A percentile compares a stretch with the other conserved stretches of the same genome.
Conservation (phyloP, 2,329 filamentous ascomycete species). For the Fusarium lateritium region DNA sequence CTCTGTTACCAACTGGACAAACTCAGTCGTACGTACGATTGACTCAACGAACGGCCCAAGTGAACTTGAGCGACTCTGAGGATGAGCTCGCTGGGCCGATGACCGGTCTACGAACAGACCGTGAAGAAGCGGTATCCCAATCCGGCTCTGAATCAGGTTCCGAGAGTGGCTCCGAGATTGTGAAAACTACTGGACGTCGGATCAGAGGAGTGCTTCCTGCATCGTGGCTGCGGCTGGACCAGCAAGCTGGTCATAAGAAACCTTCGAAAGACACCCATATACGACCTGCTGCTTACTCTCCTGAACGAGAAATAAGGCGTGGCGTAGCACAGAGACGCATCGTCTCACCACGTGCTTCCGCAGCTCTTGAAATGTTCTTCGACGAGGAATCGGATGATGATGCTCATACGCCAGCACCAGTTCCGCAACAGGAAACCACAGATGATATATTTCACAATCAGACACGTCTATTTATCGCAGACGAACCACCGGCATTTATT, state of each 20-base stretch:
- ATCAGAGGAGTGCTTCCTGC: conserved; percentile 75
- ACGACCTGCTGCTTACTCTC: conserved; percentile 52
- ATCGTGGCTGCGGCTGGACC: conserved; percentile 76
- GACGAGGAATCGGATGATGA: conserved; percentile 64
- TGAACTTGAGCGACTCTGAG: conserved; percentile 46
- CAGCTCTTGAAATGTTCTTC: conserved; percentile 57
- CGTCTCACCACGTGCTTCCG: conserved; percentile 47
- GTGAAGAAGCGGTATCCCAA: conserved; percentile 42
- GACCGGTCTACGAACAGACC: conserved; percentile 2
- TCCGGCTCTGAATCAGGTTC: conserved; percentile 57
- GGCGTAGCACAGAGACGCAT: conserved; percentile 66
- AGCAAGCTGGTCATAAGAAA: conserved; percentile 57
- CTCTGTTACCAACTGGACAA: not conserved
- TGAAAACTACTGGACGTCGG: conserved; percentile 59
- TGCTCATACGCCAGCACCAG: conserved; percentile 19
- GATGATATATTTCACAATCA: conserved; percentile 50
- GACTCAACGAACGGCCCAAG: conserved; percentile 15
- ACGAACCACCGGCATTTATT: conserved; percentile 9
- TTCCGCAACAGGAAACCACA: conserved; percentile 37
- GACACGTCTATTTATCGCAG: conserved; percentile 43
- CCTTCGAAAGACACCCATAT: conserved; percentile 49
- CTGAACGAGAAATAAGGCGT: conserved; percentile 59
- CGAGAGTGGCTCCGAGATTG: conserved; percentile 59
- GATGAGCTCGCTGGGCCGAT: conserved; percentile 36
- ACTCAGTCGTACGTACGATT: conserved; percentile 10